Evolutionary conservation across 768 basidiomycete genomes (phyloP).

Genomic region (Scleroderma bovista): DNA sequence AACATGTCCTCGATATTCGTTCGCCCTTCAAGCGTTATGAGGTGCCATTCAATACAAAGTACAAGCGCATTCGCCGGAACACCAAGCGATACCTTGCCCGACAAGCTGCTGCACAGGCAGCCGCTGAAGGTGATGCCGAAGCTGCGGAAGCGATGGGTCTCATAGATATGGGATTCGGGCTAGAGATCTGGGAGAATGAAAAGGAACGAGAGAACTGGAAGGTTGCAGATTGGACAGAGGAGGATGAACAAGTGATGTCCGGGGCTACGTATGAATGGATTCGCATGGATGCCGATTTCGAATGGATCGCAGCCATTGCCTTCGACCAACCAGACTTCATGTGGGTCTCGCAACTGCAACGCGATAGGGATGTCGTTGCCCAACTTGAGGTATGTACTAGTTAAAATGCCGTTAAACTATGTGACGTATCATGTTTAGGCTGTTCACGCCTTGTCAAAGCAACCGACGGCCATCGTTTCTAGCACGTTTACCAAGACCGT

Average conservation of each 20-base stretch:
- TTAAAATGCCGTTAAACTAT: neutral
- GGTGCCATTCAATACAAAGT: constrained; percentile 97
- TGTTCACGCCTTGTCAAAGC: constrained; percentile 77
- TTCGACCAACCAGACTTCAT: constrained; percentile 97
- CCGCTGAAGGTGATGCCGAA: constrained; percentile 87
- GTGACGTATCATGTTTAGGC: constrained; percentile 52
- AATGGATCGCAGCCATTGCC: constrained; percentile 92
- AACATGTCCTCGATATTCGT: constrained; percentile 92
- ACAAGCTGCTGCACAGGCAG: constrained; percentile 88
- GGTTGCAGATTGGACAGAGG: constrained; percentile 96
- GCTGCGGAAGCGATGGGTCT: constrained; percentile 92
- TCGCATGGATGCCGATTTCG: constrained; percentile 96
- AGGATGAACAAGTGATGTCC: constrained; percentile 89
- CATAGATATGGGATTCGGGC: constrained; percentile 89
- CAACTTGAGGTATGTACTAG: constrained; percentile 77
- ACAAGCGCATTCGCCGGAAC: constrained; percentile 92
- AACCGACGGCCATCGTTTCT: constrained; percentile 80
- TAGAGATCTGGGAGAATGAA: constrained; percentile 96
- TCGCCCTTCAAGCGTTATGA: constrained; percentile 89
- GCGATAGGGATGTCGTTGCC: constrained; percentile 94
- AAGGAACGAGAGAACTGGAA: constrained; percentile 91
- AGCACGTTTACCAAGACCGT: constrained; percentile 91
- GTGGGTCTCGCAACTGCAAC: constrained; percentile 95
- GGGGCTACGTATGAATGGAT: constrained; percentile 99
- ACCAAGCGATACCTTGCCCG: constrained; percentile 94